A percentile compares a stretch with the other conserved stretches of the same genome.
phyloP scores from a whole-genome alignment of 148 eudicot species.

The Vaccinium corymbosum region DNA sequence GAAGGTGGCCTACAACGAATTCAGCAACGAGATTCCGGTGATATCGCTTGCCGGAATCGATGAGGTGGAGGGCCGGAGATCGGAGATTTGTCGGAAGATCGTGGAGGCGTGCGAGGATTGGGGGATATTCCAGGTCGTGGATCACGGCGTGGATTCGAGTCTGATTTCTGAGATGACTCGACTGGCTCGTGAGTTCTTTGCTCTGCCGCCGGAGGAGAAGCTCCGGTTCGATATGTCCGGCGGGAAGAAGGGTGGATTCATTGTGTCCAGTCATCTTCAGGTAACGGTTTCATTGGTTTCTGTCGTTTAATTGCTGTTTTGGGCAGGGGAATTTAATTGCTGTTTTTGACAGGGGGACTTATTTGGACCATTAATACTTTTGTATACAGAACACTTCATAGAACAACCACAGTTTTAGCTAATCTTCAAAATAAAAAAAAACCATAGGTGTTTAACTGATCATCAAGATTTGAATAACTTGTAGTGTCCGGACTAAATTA shows the following conservation, averaged over 20 bases:
- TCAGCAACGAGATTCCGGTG: constrained; percentile 72
- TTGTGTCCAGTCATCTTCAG: constrained; percentile 95
- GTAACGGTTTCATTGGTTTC: constrained; percentile 21
- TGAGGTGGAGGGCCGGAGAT: constrained; percentile 31
- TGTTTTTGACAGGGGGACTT: no score
- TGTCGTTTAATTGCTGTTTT: not conserved
- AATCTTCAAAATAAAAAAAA: no score
- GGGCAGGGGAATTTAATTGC: no score
- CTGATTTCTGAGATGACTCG: constrained; percentile 62
- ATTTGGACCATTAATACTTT: no score
- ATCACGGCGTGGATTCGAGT: constrained; percentile 59
- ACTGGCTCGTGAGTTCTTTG: constrained; percentile 66
- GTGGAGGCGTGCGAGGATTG: constrained; percentile 85
- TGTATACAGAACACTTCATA: no score
- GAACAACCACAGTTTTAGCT: no score
- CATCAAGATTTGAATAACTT: no score
- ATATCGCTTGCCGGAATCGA: constrained; percentile 82
- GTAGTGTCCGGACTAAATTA: no score
- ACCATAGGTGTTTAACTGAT: no score
- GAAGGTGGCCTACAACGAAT: constrained; percentile 68
- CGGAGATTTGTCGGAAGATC: constrained; percentile 60
- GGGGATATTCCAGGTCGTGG: constrained; percentile 91
- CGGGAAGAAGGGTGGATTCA: constrained; percentile 96
- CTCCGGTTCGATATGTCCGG: constrained; percentile 86
- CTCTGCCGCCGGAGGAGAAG: constrained; percentile 69